Percentiles rank a stretch among this genome's conserved stretches.
These are phyloP conservation scores for Neophaeococcomyces aloes DNA, from an alignment of 2,329 filamentous ascomycete species.

Conservation along the genomic window DNA sequence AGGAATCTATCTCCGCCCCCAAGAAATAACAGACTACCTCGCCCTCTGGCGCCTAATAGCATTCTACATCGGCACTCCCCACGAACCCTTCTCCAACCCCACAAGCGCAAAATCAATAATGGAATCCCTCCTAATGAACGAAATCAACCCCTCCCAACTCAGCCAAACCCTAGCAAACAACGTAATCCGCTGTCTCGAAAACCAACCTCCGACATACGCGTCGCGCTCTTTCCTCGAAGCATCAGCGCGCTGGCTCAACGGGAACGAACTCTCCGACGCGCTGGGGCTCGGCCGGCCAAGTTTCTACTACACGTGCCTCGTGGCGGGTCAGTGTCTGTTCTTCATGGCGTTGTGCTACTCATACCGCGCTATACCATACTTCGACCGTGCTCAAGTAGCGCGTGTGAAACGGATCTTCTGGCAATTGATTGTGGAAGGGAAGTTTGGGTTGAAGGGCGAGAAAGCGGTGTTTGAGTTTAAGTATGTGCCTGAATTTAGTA, in stretches of 20 bases:
- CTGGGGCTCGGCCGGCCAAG: conserved; percentile 28
- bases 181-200: conserved; percentile 30
- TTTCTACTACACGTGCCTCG: conserved; percentile 12
- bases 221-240: conserved; percentile 30
- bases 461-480: conserved; percentile 61
- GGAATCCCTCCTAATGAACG: conserved; percentile 51
- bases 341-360: conserved; percentile 43
- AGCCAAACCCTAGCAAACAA: conserved; percentile 30
- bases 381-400: conserved; percentile 44
- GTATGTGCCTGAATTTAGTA: conserved; percentile 50
- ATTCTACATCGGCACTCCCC: conserved; percentile 58
- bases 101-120: conserved; percentile 50
- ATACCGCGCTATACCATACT: conserved; percentile 38
- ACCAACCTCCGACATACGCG: conserved; percentile 29
- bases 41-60: conserved; percentile 67
- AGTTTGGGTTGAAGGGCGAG: conserved; percentile 49
- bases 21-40: conserved; percentile 59
- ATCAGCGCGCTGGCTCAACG: conserved; percentile 31
- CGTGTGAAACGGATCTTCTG: conserved; percentile 45
- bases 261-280: conserved; percentile 29
- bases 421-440: conserved; percentile 51
- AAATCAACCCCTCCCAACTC: conserved; percentile 27
- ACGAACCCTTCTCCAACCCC: conserved; percentile 47
- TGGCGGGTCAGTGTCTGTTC: conserved; percentile 44
- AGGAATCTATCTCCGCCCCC: conserved; percentile 52